A percentile compares a stretch with the other conserved stretches of the same genome.
Evolutionary conservation across 2,329 filamentous ascomycete genomes (phyloP).

Genomic region (Microsporum ferrugineum): DNA sequence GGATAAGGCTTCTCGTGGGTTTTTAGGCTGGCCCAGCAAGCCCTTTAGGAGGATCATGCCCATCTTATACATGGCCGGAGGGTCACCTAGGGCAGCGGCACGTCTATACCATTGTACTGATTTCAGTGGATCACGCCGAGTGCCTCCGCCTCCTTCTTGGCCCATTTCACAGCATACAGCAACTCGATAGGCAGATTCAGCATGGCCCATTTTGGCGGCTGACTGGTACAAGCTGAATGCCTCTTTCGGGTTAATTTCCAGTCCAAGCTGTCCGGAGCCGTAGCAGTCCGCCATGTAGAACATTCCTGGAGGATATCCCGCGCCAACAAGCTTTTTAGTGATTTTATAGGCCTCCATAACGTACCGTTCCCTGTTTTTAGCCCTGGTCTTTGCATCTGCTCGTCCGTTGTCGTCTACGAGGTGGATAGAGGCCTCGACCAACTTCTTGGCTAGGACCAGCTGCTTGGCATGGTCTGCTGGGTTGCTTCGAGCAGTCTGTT

Average conservation of each 20-base stretch:
- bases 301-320: conserved; percentile 72
- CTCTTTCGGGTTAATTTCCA: conserved; percentile 76
- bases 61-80: conserved; percentile 95
- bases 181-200: conserved; percentile 79
- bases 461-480: conserved; percentile 61
- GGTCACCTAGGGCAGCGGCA: conserved; percentile 78
- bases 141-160: conserved; percentile 85
- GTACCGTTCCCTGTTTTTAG: conserved; percentile 66
- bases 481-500: conserved; percentile 56
- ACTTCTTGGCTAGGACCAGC: conserved; percentile 64
- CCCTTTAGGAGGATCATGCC: conserved; percentile 94
- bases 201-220: conserved; percentile 78
- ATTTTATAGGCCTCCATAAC: conserved; percentile 78
- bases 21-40: conserved; percentile 72
- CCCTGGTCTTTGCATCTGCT: conserved; percentile 52
- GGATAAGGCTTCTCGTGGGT: conserved; percentile 71
- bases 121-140: conserved; percentile 78
- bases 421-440: conserved; percentile 72
- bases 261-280: conserved; percentile 66
- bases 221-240: conserved; percentile 90
- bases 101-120: conserved; percentile 98
- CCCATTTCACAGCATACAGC: conserved; percentile 97
- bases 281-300: conserved; percentile 87
- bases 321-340: conserved; percentile 70
- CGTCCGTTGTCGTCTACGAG: conserved; percentile 66